Base-by-base conservation (phyloP, 1,139 yeast genomes). In the Geotrichum macrosporum region DNA sequence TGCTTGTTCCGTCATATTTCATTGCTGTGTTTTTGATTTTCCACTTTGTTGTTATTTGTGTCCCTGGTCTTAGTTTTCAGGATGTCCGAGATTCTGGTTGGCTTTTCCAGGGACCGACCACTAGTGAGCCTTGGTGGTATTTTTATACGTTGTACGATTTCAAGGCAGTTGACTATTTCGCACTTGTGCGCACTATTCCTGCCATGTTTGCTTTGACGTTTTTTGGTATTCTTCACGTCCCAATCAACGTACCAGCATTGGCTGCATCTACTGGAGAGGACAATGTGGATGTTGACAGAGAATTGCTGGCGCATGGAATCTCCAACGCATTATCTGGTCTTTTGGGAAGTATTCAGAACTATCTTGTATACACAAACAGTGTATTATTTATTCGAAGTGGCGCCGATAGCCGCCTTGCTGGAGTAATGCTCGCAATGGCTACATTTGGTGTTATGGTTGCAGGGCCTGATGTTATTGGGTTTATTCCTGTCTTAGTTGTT, bases 121-220 rank as follows among this genome's bases (percentile, higher is more conserved):
- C 78, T 4, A 69, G 76, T 47, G 83, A 82, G 52, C 92, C 95
- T 3, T 92, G 98, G 98, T 92, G 84, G 65, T 75, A 78, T 27
- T 88, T 88, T 61, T 92, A 89, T 65, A 68, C 72, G 33, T 70
- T 84, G 30, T 92, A 85, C 67, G 75, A 84, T 55, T 81, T 88
- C 60, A 66, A 68, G 5, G 65, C 76, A 41, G 94, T 88, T 13
- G 80, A 86, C 62, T 85, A 95, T 89, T 61, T 71, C 56, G 75
- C 83, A 29, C 73, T 92, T 31, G 48, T 80, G 2, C 71, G 75
- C 49, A 87, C 89, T 57, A 53, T 88, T 13, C 98, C 98, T 5
- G 84, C 95, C 3, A 92, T 92, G 96, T 70, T 92, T 53, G 98
- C 98, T 0, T 70, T 92, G 54, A 89, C 98, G 0, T 92, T 92